Evolutionary conservation across 805 yeast genomes (phyloP).

Genomic region (Tetrapisispora pingtungensis): DNA sequence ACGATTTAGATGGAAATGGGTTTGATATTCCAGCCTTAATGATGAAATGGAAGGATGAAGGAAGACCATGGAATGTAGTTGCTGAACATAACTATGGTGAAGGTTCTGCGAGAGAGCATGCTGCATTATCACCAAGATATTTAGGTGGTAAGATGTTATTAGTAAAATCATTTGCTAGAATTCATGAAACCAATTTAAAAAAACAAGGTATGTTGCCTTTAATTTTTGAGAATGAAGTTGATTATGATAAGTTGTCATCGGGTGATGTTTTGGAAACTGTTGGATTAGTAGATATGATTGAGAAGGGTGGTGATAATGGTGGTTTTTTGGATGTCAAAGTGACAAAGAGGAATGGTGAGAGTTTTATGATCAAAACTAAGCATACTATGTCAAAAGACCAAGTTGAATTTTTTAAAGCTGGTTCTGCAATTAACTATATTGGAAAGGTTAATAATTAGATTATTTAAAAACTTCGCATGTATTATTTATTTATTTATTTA

Average conservation of each 20-base stretch:
- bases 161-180: slow-evolving; percentile 94
- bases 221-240: slow-evolving; percentile 81
- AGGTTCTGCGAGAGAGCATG: slow-evolving; percentile 99
- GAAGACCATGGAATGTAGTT: slow-evolving; percentile 84
- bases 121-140: slow-evolving; percentile 91
- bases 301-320: slow-evolving; percentile 79
- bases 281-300: slow-evolving; percentile 64
- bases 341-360: slow-evolving; percentile 62
- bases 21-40: slow-evolving; percentile 89
- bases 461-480: no score
- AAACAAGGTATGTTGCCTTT: slow-evolving; percentile 97
- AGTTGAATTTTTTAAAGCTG: slow-evolving; percentile 91
- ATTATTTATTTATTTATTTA: background rate
- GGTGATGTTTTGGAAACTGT: slow-evolving; percentile 74
- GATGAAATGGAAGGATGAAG: slow-evolving; percentile 87
- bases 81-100: slow-evolving; percentile 99
- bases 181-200: slow-evolving; percentile 95
- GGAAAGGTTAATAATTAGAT: slow-evolving; percentile 34
- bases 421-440: slow-evolving; percentile 90
- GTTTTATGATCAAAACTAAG: slow-evolving; percentile 61
- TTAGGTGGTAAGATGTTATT: slow-evolving; percentile 83
- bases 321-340: slow-evolving; percentile 65
- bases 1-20: slow-evolving; percentile 71
- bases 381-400: slow-evolving; percentile 98
- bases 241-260: slow-evolving; percentile 69